Evolutionary conservation across 1,284 basidiomycete species (phyloP), one percentile per base, ranked within the genome.

Genomic region (Hypsizygus ulmarius): DNA sequence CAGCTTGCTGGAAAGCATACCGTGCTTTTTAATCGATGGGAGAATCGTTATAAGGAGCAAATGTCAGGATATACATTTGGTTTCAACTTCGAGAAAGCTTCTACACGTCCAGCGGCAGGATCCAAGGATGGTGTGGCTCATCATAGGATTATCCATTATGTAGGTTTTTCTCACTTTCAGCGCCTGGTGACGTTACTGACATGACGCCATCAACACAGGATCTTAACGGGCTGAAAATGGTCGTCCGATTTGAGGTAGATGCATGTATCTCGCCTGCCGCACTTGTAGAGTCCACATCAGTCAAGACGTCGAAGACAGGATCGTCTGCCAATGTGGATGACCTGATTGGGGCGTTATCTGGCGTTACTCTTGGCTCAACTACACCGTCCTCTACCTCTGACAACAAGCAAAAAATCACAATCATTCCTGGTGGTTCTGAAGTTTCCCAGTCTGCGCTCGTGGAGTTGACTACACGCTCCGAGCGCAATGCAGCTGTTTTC

Each of bases 1-100:
- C 75, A 81, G 56, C 67, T 82, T 7, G 77, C 69, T 3, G 80
- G 81, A 7, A 60, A 68, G 25, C 67, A 67, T 45, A 82, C 81
- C 0, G 60, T 82, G 3, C 56, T 85, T 11, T 61, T 84, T 55
- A 77, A 73, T 48, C 69, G 81, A 3, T 76, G 76, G 74, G 71
- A 77, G 48, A 64, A 63, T 49, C 52, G 63, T 1, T 68, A 65
- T 5, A 49, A 59, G 18, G 69, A 71, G 41, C 27, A 55, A 4
- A 63, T 62, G 47, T 62, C 43, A 38, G 69, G 68, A 9, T 63
- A 49, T 16, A 70, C 72, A 0, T 81, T 66, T 56, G 78, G 78
- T 1, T 66, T 69, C 45, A 74, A 73, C 46, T 82, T 78, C 53
- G 76, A 81, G 55, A 69, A 67, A 50, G 70, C 67, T 12, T 72